phyloP scores from a whole-genome alignment of 2,329 filamentous ascomycete genomes.

The Plectosphaerella plurivora region DNA sequence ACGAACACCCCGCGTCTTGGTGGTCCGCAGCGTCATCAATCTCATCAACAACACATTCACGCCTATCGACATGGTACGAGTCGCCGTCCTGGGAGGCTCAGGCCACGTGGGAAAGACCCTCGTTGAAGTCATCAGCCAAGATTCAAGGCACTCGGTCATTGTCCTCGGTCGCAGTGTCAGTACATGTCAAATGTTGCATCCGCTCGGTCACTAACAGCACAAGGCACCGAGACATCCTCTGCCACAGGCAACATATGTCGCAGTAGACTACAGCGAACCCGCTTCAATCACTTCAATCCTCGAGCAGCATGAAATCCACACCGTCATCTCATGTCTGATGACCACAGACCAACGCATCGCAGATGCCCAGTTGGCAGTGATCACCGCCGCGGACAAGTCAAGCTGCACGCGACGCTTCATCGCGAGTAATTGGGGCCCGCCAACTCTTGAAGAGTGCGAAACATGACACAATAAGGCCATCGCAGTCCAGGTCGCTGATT shows the following conservation, averaged over 20 bases:
- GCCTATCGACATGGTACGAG: not conserved
- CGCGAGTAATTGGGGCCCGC: slow-evolving; percentile 34
- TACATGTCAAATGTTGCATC: not conserved
- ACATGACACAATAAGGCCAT: not conserved
- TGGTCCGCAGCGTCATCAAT: too few species aligned
- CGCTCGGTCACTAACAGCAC: not conserved
- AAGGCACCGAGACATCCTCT: not conserved
- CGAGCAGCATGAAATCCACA: slow-evolving; percentile 26
- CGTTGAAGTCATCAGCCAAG: not conserved
- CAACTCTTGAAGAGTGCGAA: slow-evolving; percentile 2
- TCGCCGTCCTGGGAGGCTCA: not conserved
- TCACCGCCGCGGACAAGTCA: slow-evolving; percentile 35
- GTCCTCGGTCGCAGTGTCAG: not conserved
- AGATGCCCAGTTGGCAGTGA: slow-evolving; percentile 32
- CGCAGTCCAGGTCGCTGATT: not conserved
- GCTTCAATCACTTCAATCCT: not conserved
- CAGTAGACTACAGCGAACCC: slow-evolving; percentile 2
- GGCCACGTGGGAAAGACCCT: not conserved
- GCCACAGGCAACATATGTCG: not conserved
- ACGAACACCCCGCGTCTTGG: too few species aligned
- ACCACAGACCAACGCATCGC: slow-evolving; percentile 21
- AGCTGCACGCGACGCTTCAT: slow-evolving; percentile 31
- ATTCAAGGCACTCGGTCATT: not conserved
- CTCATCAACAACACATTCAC: too few species aligned
- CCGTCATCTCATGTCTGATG: slow-evolving; percentile 35